Evolutionary conservation across 805 yeast species (phyloP), one percentile per base, ranked within the genome.

Genomic region (Starmerella potacharoeniae): DNA sequence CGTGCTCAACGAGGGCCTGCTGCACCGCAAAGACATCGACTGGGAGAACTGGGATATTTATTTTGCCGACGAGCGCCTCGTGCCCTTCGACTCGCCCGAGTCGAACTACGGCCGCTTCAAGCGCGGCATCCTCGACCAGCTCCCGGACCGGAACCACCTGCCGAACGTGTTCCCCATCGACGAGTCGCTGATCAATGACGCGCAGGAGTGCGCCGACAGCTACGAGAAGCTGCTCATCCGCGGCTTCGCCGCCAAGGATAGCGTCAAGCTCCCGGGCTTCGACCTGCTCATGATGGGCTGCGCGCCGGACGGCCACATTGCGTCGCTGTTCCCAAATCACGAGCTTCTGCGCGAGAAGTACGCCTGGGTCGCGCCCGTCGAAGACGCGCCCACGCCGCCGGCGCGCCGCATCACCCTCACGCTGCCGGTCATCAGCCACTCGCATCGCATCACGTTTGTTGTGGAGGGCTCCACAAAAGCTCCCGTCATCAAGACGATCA

Each of bases 291-390:
- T 93, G 61, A 75, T 93, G 56, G 98, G 98, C 30, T 91, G 97
- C 75, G 98, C 98, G 0, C 97, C 97, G 3, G 98, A 91, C 69
- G 98, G 98, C 28, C 98, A 91, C 69, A 86, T 88, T 66, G 96
- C 96, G 52, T 88, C 95, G n/a, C 77, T 91, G 54, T 91, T 91
- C 75, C 98, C 98, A 28, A 84, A 84, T 67, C 93, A 86, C 65
- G 93, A 86, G 62, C 84, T 86, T 54, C 74, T 91, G 61, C 78
- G 97, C 66, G 98, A 91, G 69, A 79, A 83, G 58, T 77, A 84
- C 62, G 97, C 97, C 1, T 91, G 97, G 97, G 90, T 90, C 60
- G 85, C 87, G 30, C 95, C 97, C 1, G 95, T 91, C 7, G 84
- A 80, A 59, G 84, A 88, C 56, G 95, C 97, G 0, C 97, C 98